Conservation (phyloP, 1,139 yeast species). For the Kurtzmaniella quercitrusa region DNA sequence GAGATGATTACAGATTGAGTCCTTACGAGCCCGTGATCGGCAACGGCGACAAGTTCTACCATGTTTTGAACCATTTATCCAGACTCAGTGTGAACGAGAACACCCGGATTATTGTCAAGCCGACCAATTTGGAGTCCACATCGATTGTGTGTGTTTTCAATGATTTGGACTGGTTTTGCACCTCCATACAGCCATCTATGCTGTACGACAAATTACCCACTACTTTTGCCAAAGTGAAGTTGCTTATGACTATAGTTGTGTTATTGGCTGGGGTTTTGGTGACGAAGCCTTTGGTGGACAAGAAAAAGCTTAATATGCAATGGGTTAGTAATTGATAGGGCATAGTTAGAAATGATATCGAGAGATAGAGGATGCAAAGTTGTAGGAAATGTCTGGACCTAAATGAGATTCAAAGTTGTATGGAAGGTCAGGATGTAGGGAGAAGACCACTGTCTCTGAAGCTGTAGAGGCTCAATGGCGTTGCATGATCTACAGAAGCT, state of each 20-base stretch:
- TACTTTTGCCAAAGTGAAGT: conserved; percentile 63
- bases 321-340: conserved; percentile 23
- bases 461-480: too few species aligned
- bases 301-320: conserved; percentile 38
- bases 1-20: conserved; percentile 53
- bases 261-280: conserved; percentile 42
- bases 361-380: conserved; percentile 7
- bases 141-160: conserved; percentile 65
- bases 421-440: too few species aligned
- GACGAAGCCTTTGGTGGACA: conserved; percentile 56
- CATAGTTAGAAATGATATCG: conserved; percentile 4
- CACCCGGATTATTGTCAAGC: conserved; percentile 41
- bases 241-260: conserved; percentile 55
- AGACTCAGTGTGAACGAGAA: conserved; percentile 29
- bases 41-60: conserved; percentile 29
- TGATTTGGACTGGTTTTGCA: conserved; percentile 65
- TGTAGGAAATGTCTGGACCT: too few species aligned
- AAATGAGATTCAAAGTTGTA: too few species aligned
- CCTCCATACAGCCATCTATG: conserved; percentile 73
- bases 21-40: conserved; percentile 66
- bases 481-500: too few species aligned
- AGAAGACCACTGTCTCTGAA: too few species aligned
- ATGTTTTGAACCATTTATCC: conserved; percentile 34
- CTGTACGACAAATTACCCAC: conserved; percentile 75
- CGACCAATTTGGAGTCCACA: conserved; percentile 81